phyloP scores from a whole-genome alignment of 2,329 filamentous ascomycete genomes.

The Rutstroemia sp. region DNA sequence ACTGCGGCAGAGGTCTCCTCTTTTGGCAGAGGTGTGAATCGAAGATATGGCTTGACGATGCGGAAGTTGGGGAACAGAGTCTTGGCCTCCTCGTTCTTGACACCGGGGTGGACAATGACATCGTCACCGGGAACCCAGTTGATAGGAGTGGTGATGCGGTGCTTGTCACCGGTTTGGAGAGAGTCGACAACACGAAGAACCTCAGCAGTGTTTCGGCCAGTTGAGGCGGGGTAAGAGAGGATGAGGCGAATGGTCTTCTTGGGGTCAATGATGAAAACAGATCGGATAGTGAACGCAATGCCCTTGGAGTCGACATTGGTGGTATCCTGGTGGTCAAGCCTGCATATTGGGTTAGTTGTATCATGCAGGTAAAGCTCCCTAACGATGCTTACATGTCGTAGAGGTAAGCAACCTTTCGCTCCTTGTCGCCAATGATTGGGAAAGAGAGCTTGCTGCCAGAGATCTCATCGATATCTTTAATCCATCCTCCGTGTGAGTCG shows the following conservation, averaged over 20 bases:
- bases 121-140: constrained; percentile 87
- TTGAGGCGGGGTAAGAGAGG: constrained; percentile 87
- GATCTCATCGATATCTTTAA: constrained; percentile 80
- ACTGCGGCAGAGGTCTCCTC: constrained; percentile 32
- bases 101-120: constrained; percentile 80
- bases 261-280: constrained; percentile 91
- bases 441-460: constrained; percentile 62
- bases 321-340: constrained; percentile 72
- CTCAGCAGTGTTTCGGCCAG: constrained; percentile 75
- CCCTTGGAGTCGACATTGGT: constrained; percentile 76
- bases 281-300: constrained; percentile 89
- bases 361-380: background rate
- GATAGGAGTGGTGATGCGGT: constrained; percentile 81
- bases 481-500: constrained; percentile 78
- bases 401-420: constrained; percentile 65
- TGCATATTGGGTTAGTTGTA: constrained; percentile 23
- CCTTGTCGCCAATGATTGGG: constrained; percentile 76
- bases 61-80: constrained; percentile 76
- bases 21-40: constrained; percentile 62
- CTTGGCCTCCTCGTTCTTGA: constrained; percentile 79
- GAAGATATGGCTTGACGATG: constrained; percentile 64
- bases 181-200: constrained; percentile 73
- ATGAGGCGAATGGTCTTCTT: constrained; percentile 89
- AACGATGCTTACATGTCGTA: constrained; percentile 63
- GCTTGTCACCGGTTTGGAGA: constrained; percentile 77